phyloP scores from a whole-genome alignment of 805 yeast genomes.

The Wickerhamomyces bovis region DNA sequence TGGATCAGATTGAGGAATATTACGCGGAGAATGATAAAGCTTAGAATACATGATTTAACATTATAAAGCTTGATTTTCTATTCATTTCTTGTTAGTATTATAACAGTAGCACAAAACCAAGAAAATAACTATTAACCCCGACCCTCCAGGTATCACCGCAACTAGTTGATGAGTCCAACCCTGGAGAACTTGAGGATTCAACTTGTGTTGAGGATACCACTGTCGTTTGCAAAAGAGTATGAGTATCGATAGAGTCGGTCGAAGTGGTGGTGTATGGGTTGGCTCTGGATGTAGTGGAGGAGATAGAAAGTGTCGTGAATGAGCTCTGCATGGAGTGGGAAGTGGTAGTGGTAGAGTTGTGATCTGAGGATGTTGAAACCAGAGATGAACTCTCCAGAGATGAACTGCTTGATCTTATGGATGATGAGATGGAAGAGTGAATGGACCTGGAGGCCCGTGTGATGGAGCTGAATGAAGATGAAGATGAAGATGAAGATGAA shows the following conservation, averaged over 20 bases:
- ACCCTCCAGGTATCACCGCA: not conserved
- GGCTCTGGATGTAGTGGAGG: not conserved
- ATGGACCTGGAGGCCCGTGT: too few species aligned
- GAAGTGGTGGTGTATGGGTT: not conserved
- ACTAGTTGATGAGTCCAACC: not conserved
- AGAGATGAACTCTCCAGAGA: not conserved
- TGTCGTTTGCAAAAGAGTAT: not conserved
- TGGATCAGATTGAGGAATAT: not conserved
- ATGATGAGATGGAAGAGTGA: too few species aligned
- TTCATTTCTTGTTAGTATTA: not conserved
- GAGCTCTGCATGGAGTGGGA: too few species aligned
- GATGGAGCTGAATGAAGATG: not conserved
- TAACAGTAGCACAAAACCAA: not conserved
- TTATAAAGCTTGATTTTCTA: too few species aligned
- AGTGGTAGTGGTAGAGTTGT: not conserved
- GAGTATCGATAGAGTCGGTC: not conserved
- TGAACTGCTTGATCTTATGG: not conserved
- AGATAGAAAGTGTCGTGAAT: not conserved
- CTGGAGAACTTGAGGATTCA: not conserved
- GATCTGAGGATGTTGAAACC: not conserved
- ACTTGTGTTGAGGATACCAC: not conserved
- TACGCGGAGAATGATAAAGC: not conserved
- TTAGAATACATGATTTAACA: too few species aligned
- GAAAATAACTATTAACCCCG: not conserved
- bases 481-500: not conserved